Base-by-base conservation (phyloP, 257 asterid species). In the Petunia axillaris region DNA sequence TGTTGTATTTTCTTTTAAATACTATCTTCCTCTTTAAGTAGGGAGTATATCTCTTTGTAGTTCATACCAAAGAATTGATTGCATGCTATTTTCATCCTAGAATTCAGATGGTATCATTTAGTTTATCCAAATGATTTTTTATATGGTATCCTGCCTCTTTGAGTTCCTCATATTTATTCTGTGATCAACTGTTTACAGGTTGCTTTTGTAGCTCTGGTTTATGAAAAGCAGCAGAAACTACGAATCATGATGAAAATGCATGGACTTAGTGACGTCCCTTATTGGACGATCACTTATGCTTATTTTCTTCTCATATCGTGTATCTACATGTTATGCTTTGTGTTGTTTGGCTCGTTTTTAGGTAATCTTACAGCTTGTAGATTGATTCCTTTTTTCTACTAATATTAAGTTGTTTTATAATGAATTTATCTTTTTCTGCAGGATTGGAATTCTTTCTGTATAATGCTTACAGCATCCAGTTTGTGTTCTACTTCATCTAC, bases 191-290 rank as follows among this genome's bases (percentile, higher is more conserved):
- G 9, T 44, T 70, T 46, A 84, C 92, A 95, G 98, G 97, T 93
- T 65, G 89, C 90, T 64, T 76, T 95, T 80, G 81, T 87, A 82
- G 78, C 95, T 80, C 75, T 95, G 89, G 97, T 95, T 80, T 95
- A 95, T 71, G 99, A 95, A 91, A 95, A 93, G 84, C 87, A 95
- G 78, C 86, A 90, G 84, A 91, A 83, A 82, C 89, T 95, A 79
- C 89, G 98, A 91, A 94, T 96, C 78, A 96, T 96, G 98, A 96
- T 94, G 99, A 96, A 96, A 91, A 96, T 96, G 98, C 98, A 96
- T 75, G 99, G 99, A 14, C 95, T 96, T 76, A 97, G 95, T 25
- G 98, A 96, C 75, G 96, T 97, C 48, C 98, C 99, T 66, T 94
- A 96, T 84, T 93, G 99, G 99, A 86, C 89, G 94, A 94, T 96